Base-by-base conservation (phyloP, 2,329 filamentous ascomycete species). In the Fusarium nisikadoi region DNA sequence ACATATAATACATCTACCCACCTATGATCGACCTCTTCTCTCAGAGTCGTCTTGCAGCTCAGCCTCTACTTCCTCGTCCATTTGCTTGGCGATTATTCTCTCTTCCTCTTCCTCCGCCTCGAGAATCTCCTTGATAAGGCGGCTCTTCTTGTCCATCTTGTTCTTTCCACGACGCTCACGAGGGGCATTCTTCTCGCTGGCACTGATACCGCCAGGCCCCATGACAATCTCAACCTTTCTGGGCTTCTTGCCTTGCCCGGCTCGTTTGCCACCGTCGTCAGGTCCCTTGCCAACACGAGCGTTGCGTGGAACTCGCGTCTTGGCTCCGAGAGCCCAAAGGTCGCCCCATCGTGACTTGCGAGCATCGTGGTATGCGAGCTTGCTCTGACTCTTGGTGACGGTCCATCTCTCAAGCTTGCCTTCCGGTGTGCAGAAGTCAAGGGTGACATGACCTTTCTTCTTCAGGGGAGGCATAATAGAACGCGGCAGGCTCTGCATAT, bases 361-460 rank as follows among this genome's bases (percentile, higher is more conserved):
- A 39, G 96, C 96, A 79, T 98, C 96, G 76, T 93, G 94, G 83
- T 95, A 98, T 2, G 94, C 94, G 76, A 92, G 90, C 75, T 89
- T 91, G 80, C 91, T 92, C 82, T 92, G 96, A 66, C 91, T 94
- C 75, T 91, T 91, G 4, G 95, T 93, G 0, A 99, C 92, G 0
- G 92, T 96, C 96, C 96, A 99, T 61, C 96, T 93, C 84, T 99
- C 95, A 38, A 98, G 90, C 45, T 88, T 90, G 36, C 93, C 96
- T 2, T 89, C 87, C 0, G 95, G 92, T 0, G 96, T 98, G 85
- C 96, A 99, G 6, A 98, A 80, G 79, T 99, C 96, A 33, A 99
- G 84, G 20, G 92, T 94, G 46, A 98, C 91, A 80, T 99, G 96
- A 1, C 94, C 94, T 42, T 90, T 90, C 29, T 94, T 90, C 84